These are phyloP conservation scores for Saitozyma podzolica DNA, from an alignment of 768 basidiomycete genomes.

Conservation along the genomic window DNA sequence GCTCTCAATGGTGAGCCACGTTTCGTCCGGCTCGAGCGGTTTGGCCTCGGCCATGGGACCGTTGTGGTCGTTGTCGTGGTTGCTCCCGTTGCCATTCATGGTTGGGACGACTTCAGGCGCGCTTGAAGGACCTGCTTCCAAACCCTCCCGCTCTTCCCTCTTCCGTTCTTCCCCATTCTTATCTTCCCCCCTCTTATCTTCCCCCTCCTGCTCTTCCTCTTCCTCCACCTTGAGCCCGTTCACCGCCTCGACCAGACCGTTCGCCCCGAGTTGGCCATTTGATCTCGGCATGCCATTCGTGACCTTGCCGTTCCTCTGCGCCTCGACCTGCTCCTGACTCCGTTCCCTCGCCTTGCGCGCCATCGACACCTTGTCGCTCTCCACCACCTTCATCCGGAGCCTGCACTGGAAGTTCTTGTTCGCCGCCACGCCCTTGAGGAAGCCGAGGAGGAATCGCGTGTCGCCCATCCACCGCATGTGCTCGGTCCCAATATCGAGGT, in stretches of 20 bases:
- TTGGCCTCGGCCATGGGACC: slow-evolving; percentile 21
- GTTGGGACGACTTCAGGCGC: too few relatives aligned
- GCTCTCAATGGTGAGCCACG: slow-evolving; percentile 43
- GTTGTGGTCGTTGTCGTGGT: background rate
- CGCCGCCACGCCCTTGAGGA: slow-evolving; percentile 36
- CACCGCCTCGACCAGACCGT: slow-evolving; percentile 6
- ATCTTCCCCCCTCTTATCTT: background rate
- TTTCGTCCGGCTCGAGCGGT: slow-evolving; percentile 38
- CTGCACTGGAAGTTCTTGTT: slow-evolving; percentile 38
- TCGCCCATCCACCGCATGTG: slow-evolving; percentile 53
- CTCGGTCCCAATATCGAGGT: slow-evolving; percentile 49
- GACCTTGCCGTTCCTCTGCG: background rate
- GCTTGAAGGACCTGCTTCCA: too few relatives aligned
- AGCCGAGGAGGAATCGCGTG: slow-evolving; percentile 48
- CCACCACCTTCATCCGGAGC: slow-evolving; percentile 43
- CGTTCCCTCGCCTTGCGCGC: slow-evolving; percentile 11
- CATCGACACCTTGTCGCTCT: slow-evolving; percentile 21
- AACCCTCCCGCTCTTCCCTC: background rate
- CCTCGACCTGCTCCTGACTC: slow-evolving; percentile 10
- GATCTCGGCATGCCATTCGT: background rate
- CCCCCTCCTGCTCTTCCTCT: background rate
- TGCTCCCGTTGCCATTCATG: background rate
- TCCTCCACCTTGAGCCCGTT: slow-evolving; percentile 2
- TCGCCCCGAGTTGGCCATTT: background rate
- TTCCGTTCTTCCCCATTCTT: background rate